Evolutionary conservation across 371 early-diverging fungal species (phyloP), one percentile per base, ranked within the genome.

Genomic region (Haplosporangium sp.): DNA sequence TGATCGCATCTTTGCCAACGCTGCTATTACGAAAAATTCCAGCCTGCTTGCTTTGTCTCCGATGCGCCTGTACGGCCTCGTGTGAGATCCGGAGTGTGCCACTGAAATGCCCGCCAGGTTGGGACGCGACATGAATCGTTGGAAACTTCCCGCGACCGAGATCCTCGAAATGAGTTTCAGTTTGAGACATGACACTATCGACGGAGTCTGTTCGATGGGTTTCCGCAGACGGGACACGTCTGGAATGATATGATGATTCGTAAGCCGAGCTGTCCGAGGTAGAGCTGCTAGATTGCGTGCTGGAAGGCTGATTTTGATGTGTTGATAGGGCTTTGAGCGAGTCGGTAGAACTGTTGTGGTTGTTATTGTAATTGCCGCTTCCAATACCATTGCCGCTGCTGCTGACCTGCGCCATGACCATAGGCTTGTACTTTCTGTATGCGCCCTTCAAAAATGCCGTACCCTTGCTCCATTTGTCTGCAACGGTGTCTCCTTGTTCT

Each of bases 51-150:
- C 47, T 58, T 38, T 41, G 23, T 36, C 14, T 53, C 12, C 65
- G 38, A 20, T 52, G 59, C 6, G 62, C 55, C 16, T 54, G 54
- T 0, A 79, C 57, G 13, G 69, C 69, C 23, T 64, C 56, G 48
- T 58, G 45, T 0, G 73, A 54, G 10, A 79, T 52, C 16, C 69
- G 68, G 8, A 79, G 55, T 2, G 80, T 79, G 18, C 80, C 73
- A 14, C 73, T 62, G 56, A 79, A 79, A 20, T 79, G 80, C 1
- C 80, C 80, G 20, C 80, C 73, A 10, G 69, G 73, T 23, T 21
- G 55, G 3, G 80, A 69, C 6, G 58, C 61, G 41, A 79, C 52
- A 21, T 73, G 65, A 4, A 79, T 73, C 6, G 80, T 79, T 14
- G 80, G 80, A 40, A 73, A 65, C 20, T 47, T 12, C 5, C 80